Conservation (phyloP, 805 yeast species). For the Dipodascopsis tothii region DNA sequence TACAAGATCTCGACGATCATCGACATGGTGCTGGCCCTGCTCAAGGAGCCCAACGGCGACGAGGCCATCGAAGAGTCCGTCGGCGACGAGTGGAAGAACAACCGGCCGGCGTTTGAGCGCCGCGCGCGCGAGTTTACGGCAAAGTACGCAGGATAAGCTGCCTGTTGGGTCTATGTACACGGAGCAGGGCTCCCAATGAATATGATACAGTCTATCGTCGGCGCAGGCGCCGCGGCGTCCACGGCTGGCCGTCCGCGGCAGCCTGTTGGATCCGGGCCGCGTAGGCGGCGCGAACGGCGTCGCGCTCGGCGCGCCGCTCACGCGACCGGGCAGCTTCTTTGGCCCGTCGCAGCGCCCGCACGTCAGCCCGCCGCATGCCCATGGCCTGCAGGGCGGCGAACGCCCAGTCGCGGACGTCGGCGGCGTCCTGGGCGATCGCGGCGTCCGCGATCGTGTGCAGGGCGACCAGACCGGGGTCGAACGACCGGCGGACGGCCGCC, state of each 20-base stretch:
- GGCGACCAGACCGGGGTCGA: not conserved
- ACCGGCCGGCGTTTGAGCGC: conserved; percentile 73
- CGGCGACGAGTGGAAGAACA: conserved; percentile 79
- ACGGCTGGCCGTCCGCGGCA: too few relatives aligned
- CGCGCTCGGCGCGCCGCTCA: too few relatives aligned
- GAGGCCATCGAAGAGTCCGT: conserved; percentile 88
- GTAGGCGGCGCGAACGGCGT: too few relatives aligned
- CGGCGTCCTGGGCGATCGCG: conserved; percentile 8
- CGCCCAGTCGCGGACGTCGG: conserved; percentile 11
- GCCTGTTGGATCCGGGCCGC: too few relatives aligned
- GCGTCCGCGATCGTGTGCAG: not conserved
- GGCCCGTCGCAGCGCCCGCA: too few relatives aligned
- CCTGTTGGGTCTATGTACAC: too few relatives aligned
- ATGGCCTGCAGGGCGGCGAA: conserved; percentile 9
- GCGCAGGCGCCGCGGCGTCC: too few relatives aligned
- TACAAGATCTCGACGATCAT: conserved; percentile 76
- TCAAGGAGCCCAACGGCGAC: conserved; percentile 84
- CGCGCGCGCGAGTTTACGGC: conserved; percentile 87
- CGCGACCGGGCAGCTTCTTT: too few relatives aligned
- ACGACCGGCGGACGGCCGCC: conserved; percentile 5
- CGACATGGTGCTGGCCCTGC: conserved; percentile 70
- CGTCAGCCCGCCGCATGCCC: conserved; percentile 13
- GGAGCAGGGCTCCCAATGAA: too few relatives aligned
- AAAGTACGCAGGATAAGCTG: conserved; percentile 12
- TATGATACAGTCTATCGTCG: too few relatives aligned